A percentile compares a stretch with the other conserved stretches of the same genome.
phyloP scores from a whole-genome alignment of 495 filamentous ascomycete species.

The Bathelium albidoporum region DNA sequence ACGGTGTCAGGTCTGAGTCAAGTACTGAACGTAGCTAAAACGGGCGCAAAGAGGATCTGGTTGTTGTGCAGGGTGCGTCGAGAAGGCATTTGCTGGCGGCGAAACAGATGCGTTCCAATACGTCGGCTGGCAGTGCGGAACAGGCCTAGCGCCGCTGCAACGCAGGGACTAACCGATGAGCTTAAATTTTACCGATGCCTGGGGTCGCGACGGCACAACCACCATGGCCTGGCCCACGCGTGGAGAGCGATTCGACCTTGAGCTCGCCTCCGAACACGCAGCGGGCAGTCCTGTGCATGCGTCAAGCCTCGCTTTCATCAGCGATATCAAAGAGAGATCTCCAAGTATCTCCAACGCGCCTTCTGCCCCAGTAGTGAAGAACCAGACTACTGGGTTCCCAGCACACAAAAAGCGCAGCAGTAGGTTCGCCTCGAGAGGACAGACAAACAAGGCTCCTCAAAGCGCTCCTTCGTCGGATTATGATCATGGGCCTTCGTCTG shows the following conservation, averaged over 20 bases:
- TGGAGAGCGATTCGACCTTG: conserved; percentile 20
- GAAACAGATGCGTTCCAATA: conserved; percentile 1
- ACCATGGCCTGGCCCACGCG: conserved; percentile 1
- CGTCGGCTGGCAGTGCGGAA: neutral
- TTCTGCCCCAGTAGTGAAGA: conserved; percentile 48
- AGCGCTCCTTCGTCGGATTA: neutral
- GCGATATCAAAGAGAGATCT: conserved; percentile 68
- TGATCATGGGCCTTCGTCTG: neutral
- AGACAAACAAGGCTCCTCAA: conserved; percentile 5
- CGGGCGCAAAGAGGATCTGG: neutral
- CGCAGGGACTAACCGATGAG: neutral
- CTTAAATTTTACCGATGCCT: neutral
- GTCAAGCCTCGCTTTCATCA: conserved; percentile 41
- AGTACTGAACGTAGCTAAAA: neutral
- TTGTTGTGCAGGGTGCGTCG: neutral
- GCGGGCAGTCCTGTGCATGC: neutral
- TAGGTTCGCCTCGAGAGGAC: conserved; percentile 42
- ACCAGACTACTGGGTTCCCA: conserved; percentile 66
- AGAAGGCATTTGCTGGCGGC: neutral
- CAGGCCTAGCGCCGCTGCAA: neutral
- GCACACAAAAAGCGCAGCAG: conserved; percentile 71
- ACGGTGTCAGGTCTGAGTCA: neutral
- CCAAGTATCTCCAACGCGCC: conserved; percentile 48
- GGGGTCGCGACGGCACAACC: neutral
- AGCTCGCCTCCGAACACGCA: conserved; percentile 9